Evolutionary conservation across 345 rosid genomes (phyloP), one percentile per base, ranked within the genome.

Genomic region (Mercurialis annua): DNA sequence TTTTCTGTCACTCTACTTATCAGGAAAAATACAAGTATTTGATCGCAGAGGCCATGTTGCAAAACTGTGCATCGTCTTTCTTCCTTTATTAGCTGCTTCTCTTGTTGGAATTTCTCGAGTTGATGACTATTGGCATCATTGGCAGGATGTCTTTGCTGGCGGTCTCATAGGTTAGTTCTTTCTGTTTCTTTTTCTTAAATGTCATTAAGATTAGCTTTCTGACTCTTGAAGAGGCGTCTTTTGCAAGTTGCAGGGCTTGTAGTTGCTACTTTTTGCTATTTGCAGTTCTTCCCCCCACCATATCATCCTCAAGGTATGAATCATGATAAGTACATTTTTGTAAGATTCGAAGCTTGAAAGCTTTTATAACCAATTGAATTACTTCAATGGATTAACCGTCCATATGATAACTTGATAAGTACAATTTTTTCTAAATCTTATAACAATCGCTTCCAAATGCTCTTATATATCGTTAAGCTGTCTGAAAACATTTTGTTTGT

Each of bases 201-300:
- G 10, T 40, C 11, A 40, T 40, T 40, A 17, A 36, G 27, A 24
- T 40, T 38, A 46, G 48, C 18, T 64, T 50, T 5, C 61, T 66
- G 64, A 75, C 65, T 58, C 56, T 33, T 21, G 33, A 42, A 62
- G 64, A 18, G 44, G 36, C 7, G 11, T 67, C 23, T 40, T 49
- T 63, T 59, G 71, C 80, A 89, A 92, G 96, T 63, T 59, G 71
- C 80, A 89, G 95, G 96, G 36, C 83, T 83, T 2, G 70, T 55
- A 21, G 73, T 81, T 51, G 76, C 96, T 42, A 75, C 87, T n/a
- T 71, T 86, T 71, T 89, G 88, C 73, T 86, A 89, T 71, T 79
- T 86, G 80, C 95, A 86, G 62, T 86, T 89, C 79, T 89, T 86
- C 30, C 90, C 96, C 3, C 86, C 87, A 27, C 96, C 96, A 6